Base-by-base conservation (phyloP, 2,329 filamentous ascomycete genomes). In the Lasiodiplodia hormozganensis region DNA sequence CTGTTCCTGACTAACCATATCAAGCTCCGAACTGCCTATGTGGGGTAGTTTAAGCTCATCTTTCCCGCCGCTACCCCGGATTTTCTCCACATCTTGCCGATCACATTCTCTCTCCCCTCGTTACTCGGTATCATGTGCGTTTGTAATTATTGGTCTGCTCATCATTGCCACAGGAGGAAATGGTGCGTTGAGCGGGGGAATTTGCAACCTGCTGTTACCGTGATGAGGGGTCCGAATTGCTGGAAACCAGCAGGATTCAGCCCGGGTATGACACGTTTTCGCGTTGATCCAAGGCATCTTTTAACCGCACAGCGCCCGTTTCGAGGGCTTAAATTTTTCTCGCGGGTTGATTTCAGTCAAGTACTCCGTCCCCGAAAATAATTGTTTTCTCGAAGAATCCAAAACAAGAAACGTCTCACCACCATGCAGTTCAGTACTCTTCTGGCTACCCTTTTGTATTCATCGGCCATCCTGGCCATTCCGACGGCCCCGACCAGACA, bases 11-110 rank as follows among this genome's bases (percentile, higher is more conserved):
- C 58, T 62, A 62, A 21, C 58, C 25, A 5, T 28, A 36, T 5
- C 43, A 34, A 16, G 43, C 7, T 23, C 49, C 10, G 49, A 11
- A 7, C n/a, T 40, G 47, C 18, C 58, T 43, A 4, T 49, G 21
- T 12, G 16, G 7, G 25, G 40, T 25, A 34, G 8, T 34, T 49
- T 51, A 62, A 62, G 58, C 58, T 62, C 58, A 34, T n/a, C 43
- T 18, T n/a, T 16, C 58, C 58, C 58, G 58, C 58, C 43, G 43
- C 58, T 62, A 62, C 58, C 58, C 58, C 58, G 12, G 58, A 51
- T 62, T 62, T 62, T 51, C 58, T 23, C n/a, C 49, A 43, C 25
- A 11, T n/a, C 10, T 10, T 21, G 58, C 12, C 58, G 58, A 62
- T 62, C 58, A 16, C 18, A 23, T 21, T 4, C 8, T 28, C 34